These are phyloP conservation scores for Colletotrichum plurivorum DNA, from an alignment of 2,329 filamentous ascomycete genomes.

Conservation along the genomic window DNA sequence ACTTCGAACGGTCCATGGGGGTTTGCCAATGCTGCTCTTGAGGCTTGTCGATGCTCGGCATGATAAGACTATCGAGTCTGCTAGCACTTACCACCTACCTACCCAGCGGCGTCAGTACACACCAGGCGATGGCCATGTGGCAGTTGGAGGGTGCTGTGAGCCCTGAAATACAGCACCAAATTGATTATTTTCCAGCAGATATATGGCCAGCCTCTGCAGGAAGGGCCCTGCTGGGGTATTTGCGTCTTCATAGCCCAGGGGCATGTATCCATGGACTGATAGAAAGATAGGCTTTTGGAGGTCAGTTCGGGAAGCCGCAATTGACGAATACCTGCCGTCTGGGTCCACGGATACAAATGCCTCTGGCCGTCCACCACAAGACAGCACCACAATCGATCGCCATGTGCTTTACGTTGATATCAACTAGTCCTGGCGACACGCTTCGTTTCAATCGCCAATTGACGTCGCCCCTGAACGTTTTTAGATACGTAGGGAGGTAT, in stretches of 20 bases:
- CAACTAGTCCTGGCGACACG: background rate
- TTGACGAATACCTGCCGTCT: background rate
- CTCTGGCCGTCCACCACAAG: background rate
- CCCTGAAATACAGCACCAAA: background rate
- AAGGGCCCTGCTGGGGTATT: background rate
- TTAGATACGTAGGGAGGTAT: constrained; percentile 7
- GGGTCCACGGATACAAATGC: constrained; percentile 19
- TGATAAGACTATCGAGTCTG: background rate
- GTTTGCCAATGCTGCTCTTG: constrained; percentile 7
- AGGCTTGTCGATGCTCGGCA: constrained; percentile 1
- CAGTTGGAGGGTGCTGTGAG: background rate
- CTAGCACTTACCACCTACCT: background rate
- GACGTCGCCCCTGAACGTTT: background rate
- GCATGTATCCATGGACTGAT: background rate
- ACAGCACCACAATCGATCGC: too few relatives aligned
- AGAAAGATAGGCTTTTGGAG: background rate
- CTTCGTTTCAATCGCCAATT: background rate
- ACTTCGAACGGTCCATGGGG: background rate
- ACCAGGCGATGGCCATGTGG: background rate
- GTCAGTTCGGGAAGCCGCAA: background rate
- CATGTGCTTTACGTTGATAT: background rate
- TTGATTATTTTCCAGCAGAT: background rate
- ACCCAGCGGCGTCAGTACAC: background rate
- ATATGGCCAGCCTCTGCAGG: background rate
- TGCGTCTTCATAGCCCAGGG: background rate